These are phyloP conservation scores for Tritrichomonas musculus DNA, from an alignment of 208 protist genomes.

Conservation along the genomic window DNA sequence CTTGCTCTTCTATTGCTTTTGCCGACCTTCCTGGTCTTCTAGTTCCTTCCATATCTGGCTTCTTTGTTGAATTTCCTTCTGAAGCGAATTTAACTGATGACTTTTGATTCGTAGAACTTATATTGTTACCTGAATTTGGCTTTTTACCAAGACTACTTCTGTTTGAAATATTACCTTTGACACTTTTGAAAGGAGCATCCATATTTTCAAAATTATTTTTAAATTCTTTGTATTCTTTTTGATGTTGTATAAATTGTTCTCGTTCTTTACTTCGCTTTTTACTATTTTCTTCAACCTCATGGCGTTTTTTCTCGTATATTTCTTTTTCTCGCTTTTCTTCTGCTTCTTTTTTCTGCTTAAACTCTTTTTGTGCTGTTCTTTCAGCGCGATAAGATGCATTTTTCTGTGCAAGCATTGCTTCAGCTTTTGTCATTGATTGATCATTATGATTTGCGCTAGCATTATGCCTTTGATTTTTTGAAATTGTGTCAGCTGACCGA, in stretches of 20 bases:
- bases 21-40: not conserved
- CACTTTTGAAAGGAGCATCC: not conserved
- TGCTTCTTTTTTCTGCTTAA: not conserved
- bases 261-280: not conserved
- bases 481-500: no score
- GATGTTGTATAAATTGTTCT: not conserved
- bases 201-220: not conserved
- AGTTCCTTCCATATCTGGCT: not conserved
- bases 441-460: no score
- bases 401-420: not conserved
- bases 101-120: not conserved
- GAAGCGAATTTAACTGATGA: no score
- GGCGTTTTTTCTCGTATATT: not conserved
- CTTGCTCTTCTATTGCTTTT: not conserved
- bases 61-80: not conserved
- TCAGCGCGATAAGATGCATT: not conserved
- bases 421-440: not conserved
- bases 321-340: not conserved
- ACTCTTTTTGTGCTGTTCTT: not conserved
- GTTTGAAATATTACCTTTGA: not conserved
- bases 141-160: not conserved
- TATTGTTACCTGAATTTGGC: no score
- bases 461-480: no score
- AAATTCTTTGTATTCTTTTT: not conserved
- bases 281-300: not conserved